Conservation (phyloP, 805 yeast genomes). For the Saccharomycopsis capsularis region DNA sequence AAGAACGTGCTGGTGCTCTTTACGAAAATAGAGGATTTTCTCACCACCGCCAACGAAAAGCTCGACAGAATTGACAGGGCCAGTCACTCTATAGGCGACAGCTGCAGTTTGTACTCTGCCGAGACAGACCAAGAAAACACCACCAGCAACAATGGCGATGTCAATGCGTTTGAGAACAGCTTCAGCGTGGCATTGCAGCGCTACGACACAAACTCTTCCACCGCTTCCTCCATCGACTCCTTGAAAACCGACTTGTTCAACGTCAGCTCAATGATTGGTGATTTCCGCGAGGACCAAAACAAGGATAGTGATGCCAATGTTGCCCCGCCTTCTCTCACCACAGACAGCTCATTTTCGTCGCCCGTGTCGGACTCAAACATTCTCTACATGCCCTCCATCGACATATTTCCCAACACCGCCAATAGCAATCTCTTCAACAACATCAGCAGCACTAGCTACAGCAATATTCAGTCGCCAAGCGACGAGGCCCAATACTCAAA, state of each 20-base stretch:
- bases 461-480: no score
- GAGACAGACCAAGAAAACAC: no score
- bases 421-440: no score
- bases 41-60: background rate
- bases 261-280: background rate
- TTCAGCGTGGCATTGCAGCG: background rate
- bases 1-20: slow-evolving; percentile 1
- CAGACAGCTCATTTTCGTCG: background rate
- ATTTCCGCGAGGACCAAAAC: background rate
- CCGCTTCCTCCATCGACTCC: background rate
- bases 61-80: background rate
- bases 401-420: no score
- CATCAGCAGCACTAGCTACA: no score
- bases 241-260: background rate
- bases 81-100: no score
- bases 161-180: background rate
- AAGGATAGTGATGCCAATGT: background rate
- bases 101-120: no score
- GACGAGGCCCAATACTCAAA: no score
- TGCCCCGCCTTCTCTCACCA: background rate
- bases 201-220: background rate
- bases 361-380: background rate
- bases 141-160: background rate
- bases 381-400: background rate
- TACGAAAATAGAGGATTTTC: slow-evolving; percentile 6